phyloP scores from a whole-genome alignment of 2,329 filamentous ascomycete genomes.

The Aquanectria penicillioides region DNA sequence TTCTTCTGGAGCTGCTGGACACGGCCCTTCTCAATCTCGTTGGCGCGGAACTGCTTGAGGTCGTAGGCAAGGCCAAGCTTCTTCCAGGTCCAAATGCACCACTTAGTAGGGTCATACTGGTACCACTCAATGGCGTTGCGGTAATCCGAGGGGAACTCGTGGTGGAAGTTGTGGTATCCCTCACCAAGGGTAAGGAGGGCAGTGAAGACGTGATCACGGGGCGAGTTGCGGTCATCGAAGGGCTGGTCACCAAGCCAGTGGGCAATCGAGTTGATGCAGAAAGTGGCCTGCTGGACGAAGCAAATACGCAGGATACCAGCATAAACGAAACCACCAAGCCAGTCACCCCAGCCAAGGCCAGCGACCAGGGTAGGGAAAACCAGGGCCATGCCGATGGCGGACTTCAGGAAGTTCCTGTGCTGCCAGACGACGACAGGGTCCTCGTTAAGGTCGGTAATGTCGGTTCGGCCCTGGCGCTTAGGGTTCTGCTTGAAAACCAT shows the following conservation, averaged over 20 bases:
- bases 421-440: slow-evolving; percentile 88
- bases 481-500: slow-evolving; percentile 96
- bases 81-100: slow-evolving; percentile 88
- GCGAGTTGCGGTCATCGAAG: slow-evolving; percentile 92
- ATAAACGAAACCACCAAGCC: slow-evolving; percentile 84
- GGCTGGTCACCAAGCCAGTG: slow-evolving; percentile 94
- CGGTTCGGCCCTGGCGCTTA: slow-evolving; percentile 86
- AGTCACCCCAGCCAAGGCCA: slow-evolving; percentile 84
- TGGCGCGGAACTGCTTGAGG: slow-evolving; percentile 89
- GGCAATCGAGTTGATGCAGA: slow-evolving; percentile 91
- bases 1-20: slow-evolving; percentile 93
- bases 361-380: slow-evolving; percentile 79
- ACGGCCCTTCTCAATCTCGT: slow-evolving; percentile 93
- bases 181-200: slow-evolving; percentile 86
- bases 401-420: slow-evolving; percentile 86
- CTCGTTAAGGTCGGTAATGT: slow-evolving; percentile 89
- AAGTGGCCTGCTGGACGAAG: slow-evolving; percentile 91
- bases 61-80: slow-evolving; percentile 84
- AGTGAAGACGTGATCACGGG: slow-evolving; percentile 87
- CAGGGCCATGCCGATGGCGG: slow-evolving; percentile 80
- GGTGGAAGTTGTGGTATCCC: slow-evolving; percentile 96
- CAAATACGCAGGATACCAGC: slow-evolving; percentile 87
- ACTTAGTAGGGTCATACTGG: slow-evolving; percentile 93
- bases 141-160: slow-evolving; percentile 94
- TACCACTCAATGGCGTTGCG: slow-evolving; percentile 91